Base-by-base conservation (phyloP, 78 protist genomes). In the Dictyostelium discoideum region DNA sequence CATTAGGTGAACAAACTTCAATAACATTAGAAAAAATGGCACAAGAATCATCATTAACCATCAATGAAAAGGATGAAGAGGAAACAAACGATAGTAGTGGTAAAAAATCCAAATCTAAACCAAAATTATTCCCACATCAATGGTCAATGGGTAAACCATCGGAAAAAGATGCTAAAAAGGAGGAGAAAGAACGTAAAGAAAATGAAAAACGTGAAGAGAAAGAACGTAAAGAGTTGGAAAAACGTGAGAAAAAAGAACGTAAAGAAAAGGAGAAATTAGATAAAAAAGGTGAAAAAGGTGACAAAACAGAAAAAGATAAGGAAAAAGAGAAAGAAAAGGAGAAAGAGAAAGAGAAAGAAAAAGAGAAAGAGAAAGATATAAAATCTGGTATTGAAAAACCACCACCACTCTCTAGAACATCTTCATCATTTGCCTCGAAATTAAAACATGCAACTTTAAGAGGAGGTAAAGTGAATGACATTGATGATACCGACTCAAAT, bases 361-460 rank as follows among this genome's bases (percentile, higher is more conserved):
- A 85, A 20, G 74, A 85, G 39, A 60, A 60, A 60, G 69, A 42
- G 3, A 50, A 82, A 13, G 39, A 42, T 3, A 14, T 24, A 14
- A 39, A 78, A 5, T 11, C 40, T 8, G 80, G 60, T 78, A 29
- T 74, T 37, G 63, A 39, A 57, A 78, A 87, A 37, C 69, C 77
- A 26, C 22, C 85, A 2, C 46, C 32, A 29, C 85, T 87, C 39
- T 76, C 86, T 1, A 78, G 93, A 67, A 16, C 86, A 22, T 32
- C 93, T 10, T 67, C 83, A 10, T 87, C 93, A 13, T 77, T 87
- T 76, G 82, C 86, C 24, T 13, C 84, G 0, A 89, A 89, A 69
- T 57, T 89, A n/a, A 89, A 89, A 84, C 48, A 80, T 67, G 87
- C 94, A 26, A 89, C 86, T 48, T 86, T 89, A 29, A 26, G 87